phyloP scores from a whole-genome alignment of 495 filamentous ascomycete species.

The Niebla homalea region DNA sequence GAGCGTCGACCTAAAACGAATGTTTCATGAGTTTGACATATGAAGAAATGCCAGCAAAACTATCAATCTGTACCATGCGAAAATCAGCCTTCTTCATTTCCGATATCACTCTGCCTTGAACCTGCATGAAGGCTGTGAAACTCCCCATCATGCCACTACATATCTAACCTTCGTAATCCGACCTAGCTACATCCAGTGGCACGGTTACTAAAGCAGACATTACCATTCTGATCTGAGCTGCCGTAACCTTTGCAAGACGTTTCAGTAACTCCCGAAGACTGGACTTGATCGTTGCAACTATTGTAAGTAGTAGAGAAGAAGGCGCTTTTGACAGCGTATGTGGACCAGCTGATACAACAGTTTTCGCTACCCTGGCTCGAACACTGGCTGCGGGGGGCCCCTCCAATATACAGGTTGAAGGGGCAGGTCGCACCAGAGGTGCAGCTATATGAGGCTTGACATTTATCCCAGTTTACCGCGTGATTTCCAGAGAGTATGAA shows the following conservation, averaged over 20 bases:
- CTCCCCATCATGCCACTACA: background rate
- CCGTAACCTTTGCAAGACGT: slow-evolving; percentile 4
- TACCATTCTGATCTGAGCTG: background rate
- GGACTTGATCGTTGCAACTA: background rate
- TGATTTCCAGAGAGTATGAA: background rate
- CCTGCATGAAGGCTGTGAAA: slow-evolving; percentile 1
- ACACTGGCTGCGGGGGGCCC: slow-evolving; percentile 3
- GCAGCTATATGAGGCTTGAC: background rate
- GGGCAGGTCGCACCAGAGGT: background rate
- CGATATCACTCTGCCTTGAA: background rate
- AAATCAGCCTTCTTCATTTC: background rate
- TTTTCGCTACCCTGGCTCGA: background rate
- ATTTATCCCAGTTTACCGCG: background rate
- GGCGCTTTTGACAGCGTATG: background rate
- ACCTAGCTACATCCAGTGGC: background rate
- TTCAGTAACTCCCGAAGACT: background rate
- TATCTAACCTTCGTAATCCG: background rate
- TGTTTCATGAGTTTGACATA: background rate
- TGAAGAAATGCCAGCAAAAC: background rate
- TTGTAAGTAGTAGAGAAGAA: background rate
- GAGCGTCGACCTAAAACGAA: no score
- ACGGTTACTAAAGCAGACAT: slow-evolving; percentile 5
- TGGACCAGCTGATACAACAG: slow-evolving; percentile 5
- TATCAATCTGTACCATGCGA: background rate
- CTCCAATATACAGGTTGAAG: background rate